These are phyloP conservation scores for Juglanconis sp. DNA, from an alignment of 2,329 filamentous ascomycete species.

Conservation along the genomic window DNA sequence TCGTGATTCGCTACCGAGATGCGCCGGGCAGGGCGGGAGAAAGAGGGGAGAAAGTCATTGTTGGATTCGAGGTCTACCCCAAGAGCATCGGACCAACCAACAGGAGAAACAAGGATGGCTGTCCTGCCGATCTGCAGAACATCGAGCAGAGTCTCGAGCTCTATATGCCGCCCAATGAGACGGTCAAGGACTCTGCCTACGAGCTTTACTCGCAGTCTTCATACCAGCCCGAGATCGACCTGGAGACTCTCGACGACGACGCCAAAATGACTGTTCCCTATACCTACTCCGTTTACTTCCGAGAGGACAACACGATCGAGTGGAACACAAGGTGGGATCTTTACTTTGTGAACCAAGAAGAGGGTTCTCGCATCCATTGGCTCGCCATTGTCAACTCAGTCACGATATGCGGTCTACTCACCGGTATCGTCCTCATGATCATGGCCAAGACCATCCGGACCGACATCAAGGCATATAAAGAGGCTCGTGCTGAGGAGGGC, in stretches of 20 bases:
- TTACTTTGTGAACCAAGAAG: conserved; percentile 85
- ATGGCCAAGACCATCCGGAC: conserved; percentile 73
- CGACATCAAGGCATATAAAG: conserved; percentile 73
- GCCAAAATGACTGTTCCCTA: conserved; percentile 73
- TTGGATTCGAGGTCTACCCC: conserved; percentile 86
- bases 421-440: conserved; percentile 77
- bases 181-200: conserved; percentile 40
- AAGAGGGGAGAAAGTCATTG: conserved; percentile 72
- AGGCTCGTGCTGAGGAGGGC: conserved; percentile 63
- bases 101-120: conserved; percentile 61
- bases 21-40: conserved; percentile 67
- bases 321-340: conserved; percentile 85
- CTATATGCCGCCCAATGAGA: conserved; percentile 61
- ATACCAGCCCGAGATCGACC: conserved; percentile 54
- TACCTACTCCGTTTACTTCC: conserved; percentile 87
- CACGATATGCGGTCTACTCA: conserved; percentile 76
- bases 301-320: conserved; percentile 74
- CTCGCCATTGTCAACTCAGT: conserved; percentile 84
- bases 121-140: conserved; percentile 64
- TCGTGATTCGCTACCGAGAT: conserved; percentile 74
- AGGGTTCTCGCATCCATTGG: conserved; percentile 80
- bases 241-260: conserved; percentile 56
- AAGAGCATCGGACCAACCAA: conserved; percentile 69
- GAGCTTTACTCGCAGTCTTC: conserved; percentile 52
- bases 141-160: conserved; percentile 66